A percentile compares a stretch with the other conserved stretches of the same genome.
These are phyloP conservation scores for Trichomonascaceae sp. DNA, from an alignment of 1,139 yeast species.

Conservation along the genomic window DNA sequence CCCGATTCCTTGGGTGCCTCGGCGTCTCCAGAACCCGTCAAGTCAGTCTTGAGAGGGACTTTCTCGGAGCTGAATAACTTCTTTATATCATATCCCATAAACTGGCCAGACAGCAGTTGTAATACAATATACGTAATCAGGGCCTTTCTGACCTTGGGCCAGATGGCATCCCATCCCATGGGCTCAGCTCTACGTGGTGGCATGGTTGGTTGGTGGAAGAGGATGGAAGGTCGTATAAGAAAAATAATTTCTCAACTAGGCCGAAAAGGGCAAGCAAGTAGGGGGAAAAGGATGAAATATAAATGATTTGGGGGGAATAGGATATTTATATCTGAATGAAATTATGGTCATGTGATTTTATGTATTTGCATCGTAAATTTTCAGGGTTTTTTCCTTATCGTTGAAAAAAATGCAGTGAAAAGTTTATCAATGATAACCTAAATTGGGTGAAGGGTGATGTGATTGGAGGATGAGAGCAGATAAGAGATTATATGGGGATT, in stretches of 20 bases:
- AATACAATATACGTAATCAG: slow-evolving; percentile 4
- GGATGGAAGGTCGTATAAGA: background rate
- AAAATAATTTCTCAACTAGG: background rate
- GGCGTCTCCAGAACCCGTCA: background rate
- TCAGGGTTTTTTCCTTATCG: background rate
- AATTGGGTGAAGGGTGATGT: background rate
- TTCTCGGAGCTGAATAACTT: background rate
- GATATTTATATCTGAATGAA: no score
- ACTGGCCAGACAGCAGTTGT: slow-evolving; percentile 4
- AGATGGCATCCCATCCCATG: slow-evolving; percentile 4
- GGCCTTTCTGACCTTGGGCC: slow-evolving; percentile 7
- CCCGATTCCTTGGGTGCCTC: background rate
- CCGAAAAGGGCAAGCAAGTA: background rate
- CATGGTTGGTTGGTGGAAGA: background rate
- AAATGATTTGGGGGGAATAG: background rate
- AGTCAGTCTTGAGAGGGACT: slow-evolving; percentile 3
- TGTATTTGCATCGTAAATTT: background rate
- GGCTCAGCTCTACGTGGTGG: slow-evolving; percentile 7
- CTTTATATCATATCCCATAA: slow-evolving; percentile 1
- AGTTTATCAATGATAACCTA: background rate
- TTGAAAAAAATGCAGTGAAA: background rate
- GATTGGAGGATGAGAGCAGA: background rate
- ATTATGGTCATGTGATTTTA: background rate
- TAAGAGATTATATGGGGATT: background rate
- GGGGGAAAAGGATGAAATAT: background rate